Evolutionary conservation across 768 basidiomycete species (phyloP).

Genomic region (Chalciporus chontae): DNA sequence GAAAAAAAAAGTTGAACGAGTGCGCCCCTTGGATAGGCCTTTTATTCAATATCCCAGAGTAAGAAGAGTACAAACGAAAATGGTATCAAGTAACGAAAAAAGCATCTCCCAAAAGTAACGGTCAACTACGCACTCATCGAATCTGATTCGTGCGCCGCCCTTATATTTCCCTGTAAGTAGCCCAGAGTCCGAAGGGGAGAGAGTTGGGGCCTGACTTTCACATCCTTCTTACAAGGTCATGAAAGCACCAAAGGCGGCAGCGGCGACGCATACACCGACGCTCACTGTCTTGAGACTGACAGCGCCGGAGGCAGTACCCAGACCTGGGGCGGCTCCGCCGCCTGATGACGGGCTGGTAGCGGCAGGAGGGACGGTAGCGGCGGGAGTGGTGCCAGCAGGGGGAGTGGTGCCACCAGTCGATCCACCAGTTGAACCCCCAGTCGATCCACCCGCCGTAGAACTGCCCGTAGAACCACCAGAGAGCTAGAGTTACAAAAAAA

Average conservation of each 20-base stretch:
- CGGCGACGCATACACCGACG: background rate
- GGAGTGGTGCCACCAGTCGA: background rate
- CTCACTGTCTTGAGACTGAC: background rate
- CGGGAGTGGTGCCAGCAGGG: background rate
- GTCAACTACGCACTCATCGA: too few relatives aligned
- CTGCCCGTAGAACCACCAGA: slow-evolving; percentile 5
- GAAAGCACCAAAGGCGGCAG: background rate
- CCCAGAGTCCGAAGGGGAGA: too few relatives aligned
- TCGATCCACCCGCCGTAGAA: too few relatives aligned
- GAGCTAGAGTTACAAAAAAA: slow-evolving; percentile 6
- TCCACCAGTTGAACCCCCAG: background rate
- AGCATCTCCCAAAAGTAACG: too few relatives aligned
- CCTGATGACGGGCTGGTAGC: background rate
- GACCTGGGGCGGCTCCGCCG: background rate
- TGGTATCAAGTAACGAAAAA: too few relatives aligned
- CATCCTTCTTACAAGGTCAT: background rate
- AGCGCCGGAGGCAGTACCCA: background rate
- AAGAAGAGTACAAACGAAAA: too few relatives aligned
- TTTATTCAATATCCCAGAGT: too few relatives aligned
- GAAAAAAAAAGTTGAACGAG: too few relatives aligned
- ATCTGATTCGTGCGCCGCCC: too few relatives aligned
- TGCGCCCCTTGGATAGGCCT: too few relatives aligned
- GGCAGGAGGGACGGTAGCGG: background rate
- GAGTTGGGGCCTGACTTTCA: too few relatives aligned
- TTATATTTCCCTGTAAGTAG: too few relatives aligned